Base-by-base conservation (phyloP, 352 stramenopile species). In the Plasmopara muralis region DNA sequence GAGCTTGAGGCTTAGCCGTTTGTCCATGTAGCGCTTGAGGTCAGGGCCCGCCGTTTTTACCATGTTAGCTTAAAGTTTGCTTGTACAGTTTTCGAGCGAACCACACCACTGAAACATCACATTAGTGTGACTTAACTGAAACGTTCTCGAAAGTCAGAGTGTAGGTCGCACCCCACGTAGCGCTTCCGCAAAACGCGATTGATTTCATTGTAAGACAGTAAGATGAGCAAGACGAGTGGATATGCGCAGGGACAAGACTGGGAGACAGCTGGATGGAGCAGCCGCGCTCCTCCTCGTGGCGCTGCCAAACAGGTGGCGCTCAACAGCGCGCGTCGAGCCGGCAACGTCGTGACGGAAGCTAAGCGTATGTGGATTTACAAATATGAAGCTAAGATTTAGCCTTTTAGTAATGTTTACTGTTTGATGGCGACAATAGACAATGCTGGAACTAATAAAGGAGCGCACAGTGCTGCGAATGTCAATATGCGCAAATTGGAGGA, bases 11-110 rank as follows among this genome's bases (percentile, higher is more conserved):
- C 78, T 90, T 47, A 98, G 64, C 37, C 76, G 83, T 79, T 98
- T 98, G 75, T 98, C 93, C 95, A 97, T 96, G 77, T 91, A 95
- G 47, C 85, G 76, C 76, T 93, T 94, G 59, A 95, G 75, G 66
- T 95, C 84, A 18, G 85, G 85, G 43, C 78, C 83, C 34, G 77
- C 74, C 12, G 73, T 73, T 57, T 92, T 92, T 45, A 87, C 77
- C 82, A 89, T 92, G 16, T 5, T 46, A n/a, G 20, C 12, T 33
- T 20, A 38, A 14, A 14, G 33, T 14, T 50, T 31, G 14, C 28
- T 25, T 25, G 20, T 38, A 33, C 44, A 30, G 30, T 41, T 43
- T 50, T 55, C 12, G 37, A 3, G 9, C 16, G 10, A 42, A 13
- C 20, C 43, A 59, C 55, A 62, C 53, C 5, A 62, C 13, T 0